These are phyloP conservation scores for Apocynum venetum DNA, from an alignment of 257 asterid genomes.

Conservation along the genomic window DNA sequence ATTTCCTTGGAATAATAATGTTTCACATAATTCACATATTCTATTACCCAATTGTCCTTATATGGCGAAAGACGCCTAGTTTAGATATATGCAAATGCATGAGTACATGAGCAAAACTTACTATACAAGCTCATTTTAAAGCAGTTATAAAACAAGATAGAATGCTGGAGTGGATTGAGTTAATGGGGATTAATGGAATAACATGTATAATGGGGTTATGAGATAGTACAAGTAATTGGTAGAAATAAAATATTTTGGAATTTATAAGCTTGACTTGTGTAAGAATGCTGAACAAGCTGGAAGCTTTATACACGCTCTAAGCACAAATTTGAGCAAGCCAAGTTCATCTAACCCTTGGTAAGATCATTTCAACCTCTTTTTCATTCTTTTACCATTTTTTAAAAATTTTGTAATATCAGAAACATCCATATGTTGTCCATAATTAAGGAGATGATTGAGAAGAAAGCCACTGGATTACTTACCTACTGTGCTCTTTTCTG, in stretches of 20 bases:
- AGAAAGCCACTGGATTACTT: constrained; percentile 20
- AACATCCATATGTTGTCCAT: neutral
- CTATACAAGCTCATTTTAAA: neutral
- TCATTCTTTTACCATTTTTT: neutral
- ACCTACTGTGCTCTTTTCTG: constrained; percentile 99
- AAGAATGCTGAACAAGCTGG: neutral
- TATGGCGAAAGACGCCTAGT: neutral
- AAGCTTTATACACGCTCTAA: neutral
- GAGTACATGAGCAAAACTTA: neutral
- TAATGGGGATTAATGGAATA: neutral
- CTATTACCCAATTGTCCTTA: neutral
- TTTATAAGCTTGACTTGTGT: neutral
- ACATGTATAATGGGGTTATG: neutral
- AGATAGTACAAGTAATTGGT: too few species aligned
- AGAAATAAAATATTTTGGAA: neutral
- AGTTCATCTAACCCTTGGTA: neutral
- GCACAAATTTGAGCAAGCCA: neutral
- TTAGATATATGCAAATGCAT: neutral
- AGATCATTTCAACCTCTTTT: neutral
- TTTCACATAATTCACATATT: neutral
- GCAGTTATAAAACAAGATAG: neutral
- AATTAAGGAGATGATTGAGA: neutral
- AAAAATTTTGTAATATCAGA: neutral
- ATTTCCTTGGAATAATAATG: neutral
- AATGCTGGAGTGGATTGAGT: neutral